These are phyloP conservation scores for Nelumbo lutea DNA, from an alignment of 164 flowering plant genomes.

Conservation along the genomic window DNA sequence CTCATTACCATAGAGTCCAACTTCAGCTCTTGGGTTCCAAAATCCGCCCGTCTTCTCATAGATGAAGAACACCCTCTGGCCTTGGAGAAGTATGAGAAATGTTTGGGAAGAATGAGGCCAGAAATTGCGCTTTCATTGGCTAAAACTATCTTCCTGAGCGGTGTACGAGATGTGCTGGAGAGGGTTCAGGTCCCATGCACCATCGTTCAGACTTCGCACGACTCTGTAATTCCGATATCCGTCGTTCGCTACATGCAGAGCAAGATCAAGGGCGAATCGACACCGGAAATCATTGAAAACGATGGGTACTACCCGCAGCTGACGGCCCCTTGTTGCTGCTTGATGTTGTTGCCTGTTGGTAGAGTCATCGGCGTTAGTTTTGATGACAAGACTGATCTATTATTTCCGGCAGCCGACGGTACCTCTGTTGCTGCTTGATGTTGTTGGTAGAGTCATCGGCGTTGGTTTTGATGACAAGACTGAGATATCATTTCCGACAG, in stretches of 20 bases:
- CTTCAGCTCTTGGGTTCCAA: conserved; percentile 51
- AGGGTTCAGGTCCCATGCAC: conserved; percentile 63
- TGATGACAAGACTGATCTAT: not conserved
- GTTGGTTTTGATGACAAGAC: too few species aligned
- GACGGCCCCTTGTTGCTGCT: conserved; percentile 49
- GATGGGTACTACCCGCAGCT: conserved; percentile 83
- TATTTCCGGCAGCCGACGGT: too few species aligned
- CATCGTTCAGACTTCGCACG: conserved; percentile 54
- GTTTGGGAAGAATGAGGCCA: conserved; percentile 53
- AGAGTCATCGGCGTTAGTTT: too few species aligned
- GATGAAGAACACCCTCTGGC: conserved; percentile 44
- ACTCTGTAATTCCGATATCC: conserved; percentile 52
- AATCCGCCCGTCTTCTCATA: conserved; percentile 45
- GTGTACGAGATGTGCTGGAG: conserved; percentile 48
- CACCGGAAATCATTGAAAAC: conserved; percentile 49
- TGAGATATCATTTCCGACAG: too few species aligned
- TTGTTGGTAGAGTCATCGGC: too few species aligned
- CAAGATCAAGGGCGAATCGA: conserved; percentile 46
- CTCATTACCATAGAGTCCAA: conserved; percentile 49
- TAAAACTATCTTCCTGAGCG: conserved; percentile 52
- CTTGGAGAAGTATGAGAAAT: conserved; percentile 28
- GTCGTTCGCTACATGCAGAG: conserved; percentile 61
- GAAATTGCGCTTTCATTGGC: conserved; percentile 59
- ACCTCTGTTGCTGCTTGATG: too few species aligned
- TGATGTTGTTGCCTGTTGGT: conserved; percentile 28